Conservation (phyloP, 495 filamentous ascomycete species). For the Talaromyces proteolyticus region DNA sequence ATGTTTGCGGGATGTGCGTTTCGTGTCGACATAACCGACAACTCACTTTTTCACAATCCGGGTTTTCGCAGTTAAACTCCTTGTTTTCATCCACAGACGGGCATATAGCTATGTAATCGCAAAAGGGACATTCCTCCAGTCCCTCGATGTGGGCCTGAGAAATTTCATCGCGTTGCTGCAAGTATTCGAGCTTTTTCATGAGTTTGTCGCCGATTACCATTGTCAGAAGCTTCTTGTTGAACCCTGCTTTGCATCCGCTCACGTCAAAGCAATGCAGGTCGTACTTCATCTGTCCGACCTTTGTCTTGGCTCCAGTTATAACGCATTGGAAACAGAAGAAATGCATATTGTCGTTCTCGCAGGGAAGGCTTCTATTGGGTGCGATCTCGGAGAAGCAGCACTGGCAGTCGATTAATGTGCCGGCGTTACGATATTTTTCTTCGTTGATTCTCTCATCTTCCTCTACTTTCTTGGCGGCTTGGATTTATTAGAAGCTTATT, state of each 20-base stretch:
- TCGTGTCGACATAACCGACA: slow-evolving; percentile 69
- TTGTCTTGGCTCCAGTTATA: slow-evolving; percentile 53
- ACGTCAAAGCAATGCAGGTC: slow-evolving; percentile 49
- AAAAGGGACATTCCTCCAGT: slow-evolving; percentile 73
- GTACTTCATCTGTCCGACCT: slow-evolving; percentile 60
- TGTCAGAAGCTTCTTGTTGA: slow-evolving; percentile 38
- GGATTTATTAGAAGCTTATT: neutral
- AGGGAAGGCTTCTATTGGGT: slow-evolving; percentile 61
- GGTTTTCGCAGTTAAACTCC: slow-evolving; percentile 68
- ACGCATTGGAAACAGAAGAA: slow-evolving; percentile 69
- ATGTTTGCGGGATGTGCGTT: slow-evolving; percentile 70
- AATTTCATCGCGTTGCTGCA: slow-evolving; percentile 65
- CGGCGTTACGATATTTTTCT: slow-evolving; percentile 30
- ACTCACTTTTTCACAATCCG: slow-evolving; percentile 57
- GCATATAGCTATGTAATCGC: slow-evolving; percentile 70
- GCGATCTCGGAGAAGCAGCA: slow-evolving; percentile 67
- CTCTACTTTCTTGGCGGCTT: slow-evolving; percentile 15
- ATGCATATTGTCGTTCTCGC: slow-evolving; percentile 50
- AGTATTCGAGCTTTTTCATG: slow-evolving; percentile 53
- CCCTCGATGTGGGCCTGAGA: slow-evolving; percentile 58
- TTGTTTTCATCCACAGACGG: slow-evolving; percentile 61
- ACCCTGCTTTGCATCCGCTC: slow-evolving; percentile 45
- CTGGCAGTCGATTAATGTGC: slow-evolving; percentile 52
- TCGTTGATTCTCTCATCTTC: slow-evolving; percentile 38
- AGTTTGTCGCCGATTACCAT: slow-evolving; percentile 53